phyloP scores from a whole-genome alignment of 1,139 yeast species.

The Yamadazyma buinensis region DNA sequence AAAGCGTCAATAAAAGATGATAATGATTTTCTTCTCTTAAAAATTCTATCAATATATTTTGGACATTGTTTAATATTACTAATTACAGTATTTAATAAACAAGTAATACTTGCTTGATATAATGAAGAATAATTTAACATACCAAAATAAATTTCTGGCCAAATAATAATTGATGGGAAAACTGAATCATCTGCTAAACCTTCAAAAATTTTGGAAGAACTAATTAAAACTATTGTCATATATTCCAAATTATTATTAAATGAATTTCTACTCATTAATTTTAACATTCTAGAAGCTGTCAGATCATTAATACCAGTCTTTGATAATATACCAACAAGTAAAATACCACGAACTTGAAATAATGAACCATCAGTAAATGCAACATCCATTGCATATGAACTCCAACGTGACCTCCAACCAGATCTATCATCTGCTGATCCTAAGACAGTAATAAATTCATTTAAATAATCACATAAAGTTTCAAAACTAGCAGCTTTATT shows the following conservation, averaged over 20 bases:
- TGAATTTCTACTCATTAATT: constrained; percentile 25
- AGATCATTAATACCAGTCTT: constrained; percentile 61
- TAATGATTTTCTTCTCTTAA: constrained; percentile 36
- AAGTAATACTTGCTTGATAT: constrained; percentile 56
- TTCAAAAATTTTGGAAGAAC: constrained; percentile 58
- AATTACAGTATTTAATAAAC: constrained; percentile 26
- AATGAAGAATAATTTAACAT: constrained; percentile 31
- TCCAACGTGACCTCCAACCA: constrained; percentile 70
- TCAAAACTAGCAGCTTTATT: constrained; percentile 56
- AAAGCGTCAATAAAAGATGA: constrained; percentile 40
- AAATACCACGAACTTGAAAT: constrained; percentile 68
- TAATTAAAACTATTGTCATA: constrained; percentile 36
- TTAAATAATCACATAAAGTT: constrained; percentile 57
- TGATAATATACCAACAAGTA: constrained; percentile 69
- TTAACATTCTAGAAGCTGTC: constrained; percentile 48
- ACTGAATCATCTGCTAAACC: constrained; percentile 58
- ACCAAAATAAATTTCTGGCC: constrained; percentile 52
- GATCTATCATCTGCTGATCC: constrained; percentile 54
- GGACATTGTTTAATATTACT: constrained; percentile 24
- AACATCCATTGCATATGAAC: constrained; percentile 60
- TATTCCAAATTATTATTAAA: constrained; percentile 29
- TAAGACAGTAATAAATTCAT: constrained; percentile 45
- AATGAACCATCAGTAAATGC: constrained; percentile 60
- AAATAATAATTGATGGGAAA: constrained; percentile 57
- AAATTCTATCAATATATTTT: constrained; percentile 26